Evolutionary conservation across 257 asterid genomes (phyloP).

Genomic region (Ilex aquifolium): DNA sequence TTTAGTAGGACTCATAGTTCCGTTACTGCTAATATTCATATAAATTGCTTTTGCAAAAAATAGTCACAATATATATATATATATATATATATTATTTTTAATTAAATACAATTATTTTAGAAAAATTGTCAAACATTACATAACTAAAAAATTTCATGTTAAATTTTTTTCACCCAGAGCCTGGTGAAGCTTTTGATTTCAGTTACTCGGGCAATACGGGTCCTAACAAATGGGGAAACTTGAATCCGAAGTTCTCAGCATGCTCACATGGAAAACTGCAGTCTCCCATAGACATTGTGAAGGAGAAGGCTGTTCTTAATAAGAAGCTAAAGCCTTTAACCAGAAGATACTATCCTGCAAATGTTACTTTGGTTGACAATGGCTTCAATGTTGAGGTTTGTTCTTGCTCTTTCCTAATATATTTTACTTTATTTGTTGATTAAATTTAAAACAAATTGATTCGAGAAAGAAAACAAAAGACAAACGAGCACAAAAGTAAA

Average conservation of each 20-base stretch:
- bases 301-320: constrained; percentile 17
- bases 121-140: no score
- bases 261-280: constrained; percentile 62
- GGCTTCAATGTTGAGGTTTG: constrained; percentile 63
- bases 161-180: constrained; percentile 13
- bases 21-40: no score
- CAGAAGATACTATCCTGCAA: constrained; percentile 42
- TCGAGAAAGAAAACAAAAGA: no score
- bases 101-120: no score
- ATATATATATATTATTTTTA: no score
- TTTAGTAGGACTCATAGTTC: no score
- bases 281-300: constrained; percentile 63
- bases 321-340: constrained; percentile 45
- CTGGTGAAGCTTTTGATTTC: constrained; percentile 27
- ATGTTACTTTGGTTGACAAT: constrained; percentile 58
- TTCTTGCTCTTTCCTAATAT: neutral
- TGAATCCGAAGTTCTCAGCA: constrained; percentile 60
- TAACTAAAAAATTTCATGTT: no score
- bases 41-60: no score
- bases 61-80: no score
- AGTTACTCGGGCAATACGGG: constrained; percentile 66
- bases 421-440: neutral
- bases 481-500: no score
- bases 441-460: no score
- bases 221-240: constrained; percentile 64